Percentiles rank a stretch among this genome's conserved stretches.
Evolutionary conservation across 768 basidiomycete genomes (phyloP).

Genomic region (Boletellus sp.): DNA sequence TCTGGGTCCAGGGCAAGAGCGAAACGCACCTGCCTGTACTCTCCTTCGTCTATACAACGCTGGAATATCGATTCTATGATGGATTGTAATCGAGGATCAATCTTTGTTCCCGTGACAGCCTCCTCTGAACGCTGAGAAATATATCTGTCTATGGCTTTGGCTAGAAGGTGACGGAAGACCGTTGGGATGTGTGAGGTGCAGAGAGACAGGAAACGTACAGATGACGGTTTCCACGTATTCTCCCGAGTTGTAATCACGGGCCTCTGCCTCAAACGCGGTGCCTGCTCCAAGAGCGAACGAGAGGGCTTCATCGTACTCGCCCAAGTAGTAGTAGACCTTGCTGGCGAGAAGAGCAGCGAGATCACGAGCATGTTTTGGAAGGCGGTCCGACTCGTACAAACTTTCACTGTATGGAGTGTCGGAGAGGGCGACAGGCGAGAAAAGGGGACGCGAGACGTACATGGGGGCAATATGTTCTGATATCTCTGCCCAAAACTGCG

Average conservation of each 20-base stretch:
- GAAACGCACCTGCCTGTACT: slow-evolving; percentile 76
- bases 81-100: slow-evolving; percentile 74
- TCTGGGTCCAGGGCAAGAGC: neutral
- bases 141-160: slow-evolving; percentile 95
- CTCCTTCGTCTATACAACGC: slow-evolving; percentile 82
- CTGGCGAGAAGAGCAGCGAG: slow-evolving; percentile 90
- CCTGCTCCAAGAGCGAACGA: slow-evolving; percentile 93
- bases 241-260: slow-evolving; percentile 56
- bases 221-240: slow-evolving; percentile 95
- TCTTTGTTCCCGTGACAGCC: slow-evolving; percentile 46
- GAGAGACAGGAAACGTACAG: slow-evolving; percentile 52
- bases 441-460: slow-evolving; percentile 48
- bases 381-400: slow-evolving; percentile 78
- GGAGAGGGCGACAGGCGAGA: slow-evolving; percentile 9
- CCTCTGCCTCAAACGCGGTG: slow-evolving; percentile 75
- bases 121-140: slow-evolving; percentile 66
- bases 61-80: slow-evolving; percentile 90
- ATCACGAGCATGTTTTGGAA: slow-evolving; percentile 70
- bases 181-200: neutral
- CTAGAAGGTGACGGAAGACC: slow-evolving; percentile 37
- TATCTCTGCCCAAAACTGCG: slow-evolving; percentile 98
- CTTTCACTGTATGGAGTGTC: slow-evolving; percentile 61
- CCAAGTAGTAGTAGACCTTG: slow-evolving; percentile 97
- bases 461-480: slow-evolving; percentile 89
- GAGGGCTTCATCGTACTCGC: slow-evolving; percentile 92